A percentile compares a stretch with the other conserved stretches of the same genome.
phyloP scores from a whole-genome alignment of 768 basidiomycete genomes.

The Lactifluus hygrophoroides region DNA sequence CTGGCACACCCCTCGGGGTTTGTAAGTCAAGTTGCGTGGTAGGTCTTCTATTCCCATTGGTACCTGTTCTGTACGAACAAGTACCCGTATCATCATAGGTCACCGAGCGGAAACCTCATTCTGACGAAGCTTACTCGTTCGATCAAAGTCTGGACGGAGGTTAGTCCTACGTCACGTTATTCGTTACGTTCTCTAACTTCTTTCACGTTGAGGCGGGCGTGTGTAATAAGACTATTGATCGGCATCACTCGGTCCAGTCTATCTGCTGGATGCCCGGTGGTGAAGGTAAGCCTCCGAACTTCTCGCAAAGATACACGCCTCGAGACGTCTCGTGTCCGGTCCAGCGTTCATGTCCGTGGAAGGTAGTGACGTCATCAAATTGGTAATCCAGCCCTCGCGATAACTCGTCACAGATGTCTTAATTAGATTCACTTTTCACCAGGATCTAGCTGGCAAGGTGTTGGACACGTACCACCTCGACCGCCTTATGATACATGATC shows the following conservation, averaged over 20 bases:
- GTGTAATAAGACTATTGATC: conserved; percentile 55
- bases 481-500: conserved; percentile 57
- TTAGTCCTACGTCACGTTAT: conserved; percentile 25
- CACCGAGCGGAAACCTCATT: conserved; percentile 51
- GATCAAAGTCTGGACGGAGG: conserved; percentile 69
- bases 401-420: not conserved
- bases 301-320: not conserved
- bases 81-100: conserved; percentile 34
- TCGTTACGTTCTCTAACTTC: conserved; percentile 1
- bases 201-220: conserved; percentile 47
- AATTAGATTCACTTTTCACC: not conserved
- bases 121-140: conserved; percentile 57
- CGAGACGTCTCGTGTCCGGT: not conserved
- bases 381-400: conserved; percentile 34
- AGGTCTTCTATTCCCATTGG: conserved; percentile 11
- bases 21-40: conserved; percentile 72
- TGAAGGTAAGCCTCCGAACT: conserved; percentile 35
- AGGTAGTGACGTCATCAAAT: conserved; percentile 47
- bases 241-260: conserved; percentile 47
- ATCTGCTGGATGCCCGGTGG: conserved; percentile 63
- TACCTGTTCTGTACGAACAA: not conserved
- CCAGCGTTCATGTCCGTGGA: conserved; percentile 67
- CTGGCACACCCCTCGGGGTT: conserved; percentile 65
- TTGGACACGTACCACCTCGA: conserved; percentile 51
- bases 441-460: conserved; percentile 55